phyloP scores from a whole-genome alignment of 1,284 basidiomycete species.

The Veloporphyrellus conicus region DNA sequence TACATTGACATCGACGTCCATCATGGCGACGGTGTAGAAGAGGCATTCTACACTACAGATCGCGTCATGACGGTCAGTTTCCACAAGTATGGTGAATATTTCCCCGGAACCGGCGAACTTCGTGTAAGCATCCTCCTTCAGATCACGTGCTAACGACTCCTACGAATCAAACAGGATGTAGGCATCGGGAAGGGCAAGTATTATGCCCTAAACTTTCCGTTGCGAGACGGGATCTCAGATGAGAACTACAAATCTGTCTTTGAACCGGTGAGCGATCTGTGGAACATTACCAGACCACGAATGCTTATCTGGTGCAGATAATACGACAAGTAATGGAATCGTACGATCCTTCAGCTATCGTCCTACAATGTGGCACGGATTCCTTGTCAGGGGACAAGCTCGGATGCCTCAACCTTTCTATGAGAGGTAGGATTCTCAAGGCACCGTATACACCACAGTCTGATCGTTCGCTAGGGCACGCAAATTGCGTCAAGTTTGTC shows the following conservation, averaged over 20 bases:
- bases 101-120: conserved; percentile 96
- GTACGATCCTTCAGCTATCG: conserved; percentile 94
- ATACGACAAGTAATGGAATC: conserved; percentile 94
- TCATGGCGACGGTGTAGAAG: conserved; percentile 98
- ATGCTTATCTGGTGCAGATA: conserved; percentile 53
- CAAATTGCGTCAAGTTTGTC: conserved; percentile 95
- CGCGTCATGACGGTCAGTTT: conserved; percentile 98
- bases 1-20: conserved; percentile 99
- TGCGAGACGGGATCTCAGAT: conserved; percentile 94
- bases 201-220: conserved; percentile 91
- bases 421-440: conserved; percentile 63
- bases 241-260: conserved; percentile 95
- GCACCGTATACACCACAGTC: not conserved
- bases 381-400: conserved; percentile 96
- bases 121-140: conserved; percentile 50
- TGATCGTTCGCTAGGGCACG: conserved; percentile 64
- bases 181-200: conserved; percentile 91
- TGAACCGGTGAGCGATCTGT: conserved; percentile 68
- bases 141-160: not conserved
- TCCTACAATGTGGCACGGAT: conserved; percentile 98
- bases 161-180: conserved; percentile 58
- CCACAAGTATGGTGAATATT: conserved; percentile 99
- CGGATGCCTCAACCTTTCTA: conserved; percentile 94
- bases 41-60: conserved; percentile 99
- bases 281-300: not conserved